Evolutionary conservation across 1,284 basidiomycete genomes (phyloP), one percentile per base, ranked within the genome.

Genomic region (Rhodotorula glutinis): DNA sequence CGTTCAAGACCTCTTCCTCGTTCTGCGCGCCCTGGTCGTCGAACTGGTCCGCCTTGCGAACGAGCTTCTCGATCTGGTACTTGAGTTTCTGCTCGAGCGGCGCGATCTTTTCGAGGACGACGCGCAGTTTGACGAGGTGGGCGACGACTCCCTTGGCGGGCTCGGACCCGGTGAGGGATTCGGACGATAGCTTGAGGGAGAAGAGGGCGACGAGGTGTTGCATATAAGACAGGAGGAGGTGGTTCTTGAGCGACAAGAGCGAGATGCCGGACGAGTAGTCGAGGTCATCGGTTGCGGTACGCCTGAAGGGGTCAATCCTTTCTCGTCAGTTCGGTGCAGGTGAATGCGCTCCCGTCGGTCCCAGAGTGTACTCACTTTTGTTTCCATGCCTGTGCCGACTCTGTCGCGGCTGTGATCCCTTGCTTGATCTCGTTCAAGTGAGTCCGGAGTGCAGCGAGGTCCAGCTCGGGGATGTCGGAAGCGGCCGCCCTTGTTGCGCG

Each of bases 21-120:
- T 80, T 81, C 55, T 58, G 57, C n/a, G 81, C 80, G 16, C 84
- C 81, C 33, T 76, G 74, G 11, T 77, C 79, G 43, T 85, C 83
- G 62, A 87, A 86, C 61, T 82, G 79, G 43, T 81, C 79, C 0
- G 90, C 88, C 8, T 90, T 80, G 63, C 86, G 84, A 41, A 93
- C 84, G 27, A 96, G 85, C 78, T 98, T 97, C 75, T 97, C 93
- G 75, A 98, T 91, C 79, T 98, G 94, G 78, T 98, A 96, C 67
- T 86, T 87, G 83, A 98, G 88, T 75, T 90, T 87, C 62, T 83
- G 84, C 79, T 98, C 94, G 47, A 98, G 82, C 2, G 84, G 82
- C 70, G 86, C 87, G 58, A 87, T 82, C 79, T 91, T 91, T 77
- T 92, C 90, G n/a, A 92, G 81, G 10, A 88, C 84, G 30, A 90